Conservation (phyloP, 1,284 basidiomycete genomes). For the Gymnopus androsaceus region DNA sequence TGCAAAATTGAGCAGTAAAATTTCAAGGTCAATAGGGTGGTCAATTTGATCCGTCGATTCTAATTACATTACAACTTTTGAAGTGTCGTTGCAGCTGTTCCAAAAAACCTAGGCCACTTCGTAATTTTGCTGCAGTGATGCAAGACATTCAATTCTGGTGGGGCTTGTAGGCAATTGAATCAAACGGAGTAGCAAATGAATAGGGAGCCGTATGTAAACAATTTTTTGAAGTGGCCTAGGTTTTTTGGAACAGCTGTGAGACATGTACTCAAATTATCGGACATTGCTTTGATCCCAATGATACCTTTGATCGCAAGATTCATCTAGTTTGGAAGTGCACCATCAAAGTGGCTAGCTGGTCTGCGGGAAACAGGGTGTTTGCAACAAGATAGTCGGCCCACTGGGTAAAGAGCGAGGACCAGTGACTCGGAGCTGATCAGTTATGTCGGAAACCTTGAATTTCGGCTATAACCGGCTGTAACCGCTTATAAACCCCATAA, state of each 20-base stretch:
- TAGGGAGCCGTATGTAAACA: not conserved
- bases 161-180: no score
- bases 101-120: no score
- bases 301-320: conserved; percentile 17
- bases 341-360: conserved; percentile 1
- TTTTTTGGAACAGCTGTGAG: not conserved
- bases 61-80: no score
- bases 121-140: no score
- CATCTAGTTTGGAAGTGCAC: conserved; percentile 8
- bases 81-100: no score
- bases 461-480: no score
- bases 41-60: no score
- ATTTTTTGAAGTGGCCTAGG: not conserved
- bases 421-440: not conserved
- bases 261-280: conserved; percentile 2
- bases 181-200: not conserved
- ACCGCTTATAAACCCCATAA: no score
- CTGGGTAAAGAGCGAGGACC: not conserved
- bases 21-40: no score
- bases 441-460: no score
- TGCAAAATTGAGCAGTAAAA: no score
- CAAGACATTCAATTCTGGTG: no score
- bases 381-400: conserved; percentile 3
- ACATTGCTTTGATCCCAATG: conserved; percentile 14
- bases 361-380: not conserved